Conservation (phyloP, 1,284 basidiomycete species). For the Volvariella volvacea region DNA sequence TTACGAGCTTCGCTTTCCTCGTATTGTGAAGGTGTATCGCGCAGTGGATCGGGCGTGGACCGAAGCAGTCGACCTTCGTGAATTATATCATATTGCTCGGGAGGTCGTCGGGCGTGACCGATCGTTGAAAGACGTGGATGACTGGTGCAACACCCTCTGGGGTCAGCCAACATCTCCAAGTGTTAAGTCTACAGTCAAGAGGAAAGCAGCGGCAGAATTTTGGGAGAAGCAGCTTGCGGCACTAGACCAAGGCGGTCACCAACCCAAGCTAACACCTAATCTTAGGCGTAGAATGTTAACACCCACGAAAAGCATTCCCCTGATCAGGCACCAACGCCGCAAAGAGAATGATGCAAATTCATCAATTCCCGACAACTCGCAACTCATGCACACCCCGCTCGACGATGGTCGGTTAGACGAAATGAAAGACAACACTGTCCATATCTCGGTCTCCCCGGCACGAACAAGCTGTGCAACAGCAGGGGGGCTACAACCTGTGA, state of each 20-base stretch:
- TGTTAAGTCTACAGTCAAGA: conserved; percentile 25
- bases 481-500: too few relatives aligned
- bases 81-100: conserved; percentile 45
- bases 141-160: conserved; percentile 34
- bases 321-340: too few relatives aligned
- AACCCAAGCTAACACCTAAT: too few relatives aligned
- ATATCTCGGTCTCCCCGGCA: too few relatives aligned
- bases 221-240: conserved; percentile 29
- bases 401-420: conserved; percentile 7
- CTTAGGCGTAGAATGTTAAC: too few relatives aligned
- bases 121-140: conserved; percentile 27
- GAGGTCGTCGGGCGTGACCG: conserved; percentile 43
- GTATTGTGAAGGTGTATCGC: conserved; percentile 64
- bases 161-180: conserved; percentile 29
- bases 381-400: too few relatives aligned
- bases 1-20: conserved; percentile 80
- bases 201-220: conserved; percentile 23
- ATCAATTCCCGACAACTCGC: too few relatives aligned
- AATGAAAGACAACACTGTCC: too few relatives aligned
- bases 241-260: neutral
- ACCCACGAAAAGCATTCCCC: too few relatives aligned
- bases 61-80: conserved; percentile 40
- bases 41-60: conserved; percentile 55
- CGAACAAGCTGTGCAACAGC: too few relatives aligned
- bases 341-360: too few relatives aligned